Base-by-base conservation (phyloP, 1,284 basidiomycete species). In the Hemileia vastatrix region DNA sequence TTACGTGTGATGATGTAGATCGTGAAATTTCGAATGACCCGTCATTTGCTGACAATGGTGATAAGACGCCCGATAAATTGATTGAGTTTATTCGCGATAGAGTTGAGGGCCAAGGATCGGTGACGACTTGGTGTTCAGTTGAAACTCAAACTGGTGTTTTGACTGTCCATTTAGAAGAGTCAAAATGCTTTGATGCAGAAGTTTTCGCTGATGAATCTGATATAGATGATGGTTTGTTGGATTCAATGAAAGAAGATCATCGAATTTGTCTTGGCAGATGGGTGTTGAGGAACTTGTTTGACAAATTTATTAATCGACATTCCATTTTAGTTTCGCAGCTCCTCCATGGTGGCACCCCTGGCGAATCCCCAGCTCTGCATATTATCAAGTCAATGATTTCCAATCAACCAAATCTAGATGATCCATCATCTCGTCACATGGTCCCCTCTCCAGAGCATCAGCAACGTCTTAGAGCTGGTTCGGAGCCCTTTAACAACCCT, bases 101-200 rank as follows among this genome's bases (percentile, higher is more conserved):
- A 31, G 88, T 98, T 45, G 93, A 98, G 75, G 93, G 94, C 13
- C 88, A 96, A 76, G 90, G 88, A 0, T 84, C 88, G 31, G 84
- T 90, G 3, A 79, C 84, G 18, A 80, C 85, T 3, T 99, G 95
- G 95, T 87, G 87, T 55, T 83, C 82, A 18, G 85, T 89, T 23
- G 94, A 97, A 75, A 94, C 91, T 4, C 87, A 88, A 76, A 85
- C 86, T 18, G 94, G 94, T 1, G 83, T 89, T 33, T 79, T 99
- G 64, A 86, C 86, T 0, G 84, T 98, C 2, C 90, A 96, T 77
- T 73, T 98, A 47, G 88, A 84, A 61, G 90, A 95, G 69, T 75
- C 73, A 3, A 79, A 82, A 52, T 90, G 86, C 68, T 97, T 96
- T 75, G 92, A 96, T 65, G 89, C 90, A 8, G 95, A 98, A 77